Evolutionary conservation across 2,329 filamentous ascomycete genomes (phyloP).

Genomic region (Pseudogymnoascus sp.): DNA sequence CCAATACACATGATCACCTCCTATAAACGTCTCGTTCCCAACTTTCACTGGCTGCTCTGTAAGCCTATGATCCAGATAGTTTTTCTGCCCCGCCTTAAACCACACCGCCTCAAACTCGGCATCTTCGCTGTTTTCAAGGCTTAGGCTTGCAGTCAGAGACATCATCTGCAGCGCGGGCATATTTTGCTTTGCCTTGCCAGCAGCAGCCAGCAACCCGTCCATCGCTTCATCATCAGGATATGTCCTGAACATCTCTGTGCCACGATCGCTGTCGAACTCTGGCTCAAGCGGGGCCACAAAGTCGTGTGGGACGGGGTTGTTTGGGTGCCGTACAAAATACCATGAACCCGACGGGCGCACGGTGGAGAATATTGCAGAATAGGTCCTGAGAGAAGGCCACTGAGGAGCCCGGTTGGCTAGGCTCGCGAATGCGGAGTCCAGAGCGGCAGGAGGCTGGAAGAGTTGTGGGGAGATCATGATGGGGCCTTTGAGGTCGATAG

Average conservation of each 20-base stretch:
- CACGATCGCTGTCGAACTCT: conserved; percentile 1
- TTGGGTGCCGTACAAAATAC: conserved; percentile 9
- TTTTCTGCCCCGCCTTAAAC: background rate
- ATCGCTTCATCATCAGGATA: conserved; percentile 10
- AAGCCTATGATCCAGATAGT: background rate
- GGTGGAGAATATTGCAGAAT: background rate
- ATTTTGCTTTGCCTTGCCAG: background rate
- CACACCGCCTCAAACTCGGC: conserved; percentile 3
- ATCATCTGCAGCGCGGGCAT: conserved; percentile 10
- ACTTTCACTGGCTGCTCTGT: background rate
- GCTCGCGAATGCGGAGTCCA: background rate
- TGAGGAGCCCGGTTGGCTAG: background rate
- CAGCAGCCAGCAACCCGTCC: background rate
- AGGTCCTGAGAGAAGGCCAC: conserved; percentile 9
- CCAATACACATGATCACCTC: background rate
- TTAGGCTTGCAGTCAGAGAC: conserved; percentile 1
- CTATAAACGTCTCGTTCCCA: background rate
- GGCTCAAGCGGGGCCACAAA: background rate
- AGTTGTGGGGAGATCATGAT: conserved; percentile 12
- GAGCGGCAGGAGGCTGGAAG: background rate
- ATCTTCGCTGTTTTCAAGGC: background rate
- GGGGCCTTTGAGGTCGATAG: conserved; percentile 6
- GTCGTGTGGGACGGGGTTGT: background rate
- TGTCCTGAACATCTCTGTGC: background rate
- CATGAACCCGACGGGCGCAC: background rate